phyloP scores from a whole-genome alignment of 1,284 basidiomycete genomes.

The Melampsora abietis-canadensis region DNA sequence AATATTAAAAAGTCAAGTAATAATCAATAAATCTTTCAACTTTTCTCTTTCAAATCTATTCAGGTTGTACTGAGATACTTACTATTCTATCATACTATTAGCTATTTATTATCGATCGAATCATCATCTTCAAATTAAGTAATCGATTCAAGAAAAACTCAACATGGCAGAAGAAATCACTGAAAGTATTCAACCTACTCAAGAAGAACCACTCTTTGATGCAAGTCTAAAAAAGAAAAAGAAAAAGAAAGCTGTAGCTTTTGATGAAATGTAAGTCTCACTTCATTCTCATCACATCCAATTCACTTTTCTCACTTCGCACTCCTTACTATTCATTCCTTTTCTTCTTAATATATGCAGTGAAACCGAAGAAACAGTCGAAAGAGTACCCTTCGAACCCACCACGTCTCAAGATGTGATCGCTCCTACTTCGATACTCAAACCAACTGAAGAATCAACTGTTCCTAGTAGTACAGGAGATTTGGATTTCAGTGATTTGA shows the following conservation, averaged over 20 bases:
- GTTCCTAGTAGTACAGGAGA: conserved; percentile 45
- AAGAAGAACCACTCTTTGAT: conserved; percentile 73
- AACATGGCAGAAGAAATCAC: conserved; percentile 30
- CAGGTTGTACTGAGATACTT: too few species aligned
- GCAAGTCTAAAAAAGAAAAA: conserved; percentile 71
- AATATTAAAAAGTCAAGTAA: too few species aligned
- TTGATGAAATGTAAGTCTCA: conserved; percentile 69
- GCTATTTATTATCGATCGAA: background rate
- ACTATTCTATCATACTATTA: too few species aligned
- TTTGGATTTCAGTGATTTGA: conserved; percentile 73
- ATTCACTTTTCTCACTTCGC: too few species aligned
- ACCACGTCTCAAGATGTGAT: conserved; percentile 46
- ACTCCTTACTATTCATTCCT: too few species aligned
- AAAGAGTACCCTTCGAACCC: conserved; percentile 10
- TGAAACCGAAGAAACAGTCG: conserved; percentile 4
- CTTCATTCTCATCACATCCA: too few species aligned
- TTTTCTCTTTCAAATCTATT: too few species aligned
- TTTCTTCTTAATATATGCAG: conserved; percentile 10
- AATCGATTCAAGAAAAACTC: conserved; percentile 32
- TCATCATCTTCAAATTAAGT: background rate
- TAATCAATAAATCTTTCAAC: too few species aligned
- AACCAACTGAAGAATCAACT: conserved; percentile 15
- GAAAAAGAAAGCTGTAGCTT: conserved; percentile 79
- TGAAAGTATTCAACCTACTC: background rate
- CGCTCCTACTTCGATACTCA: conserved; percentile 29